Conservation (phyloP, 169 alveolate species). For the Pseudocohnilembus persalinus region DNA sequence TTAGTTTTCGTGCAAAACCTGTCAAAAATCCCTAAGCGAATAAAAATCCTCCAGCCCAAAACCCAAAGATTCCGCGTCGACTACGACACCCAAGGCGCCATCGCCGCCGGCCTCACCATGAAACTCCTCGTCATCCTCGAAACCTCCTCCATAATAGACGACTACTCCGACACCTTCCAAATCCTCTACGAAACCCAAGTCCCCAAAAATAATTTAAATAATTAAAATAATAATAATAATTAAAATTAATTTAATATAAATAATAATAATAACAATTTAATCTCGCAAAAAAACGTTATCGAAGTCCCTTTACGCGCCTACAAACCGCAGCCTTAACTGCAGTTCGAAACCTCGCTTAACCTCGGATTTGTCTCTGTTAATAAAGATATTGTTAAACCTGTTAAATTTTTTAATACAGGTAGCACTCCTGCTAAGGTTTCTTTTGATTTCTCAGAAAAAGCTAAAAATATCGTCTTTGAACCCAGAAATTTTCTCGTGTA, state of each 20-base stretch:
- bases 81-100: constrained; percentile 72
- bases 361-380: constrained; percentile 32
- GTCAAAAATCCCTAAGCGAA: constrained; percentile 67
- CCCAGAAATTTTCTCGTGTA: constrained; percentile 34
- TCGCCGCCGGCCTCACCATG: constrained; percentile 73
- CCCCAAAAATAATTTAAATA: constrained; percentile 12
- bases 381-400: constrained; percentile 45
- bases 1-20: constrained; percentile 73
- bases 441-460: background rate
- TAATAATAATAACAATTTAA: background rate
- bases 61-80: constrained; percentile 67
- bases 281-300: constrained; percentile 9
- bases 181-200: constrained; percentile 55
- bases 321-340: constrained; percentile 1
- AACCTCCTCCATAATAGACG: constrained; percentile 56
- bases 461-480: constrained; percentile 14
- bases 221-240: constrained; percentile 7
- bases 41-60: constrained; percentile 75
- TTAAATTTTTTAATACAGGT: background rate
- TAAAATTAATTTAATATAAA: constrained; percentile 1
- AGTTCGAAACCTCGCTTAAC: constrained; percentile 38
- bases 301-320: constrained; percentile 56
- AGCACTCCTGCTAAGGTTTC: background rate
- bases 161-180: constrained; percentile 44
- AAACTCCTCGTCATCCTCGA: constrained; percentile 78